Conservation (phyloP, 345 rosid genomes). For the Ceriops tagal region DNA sequence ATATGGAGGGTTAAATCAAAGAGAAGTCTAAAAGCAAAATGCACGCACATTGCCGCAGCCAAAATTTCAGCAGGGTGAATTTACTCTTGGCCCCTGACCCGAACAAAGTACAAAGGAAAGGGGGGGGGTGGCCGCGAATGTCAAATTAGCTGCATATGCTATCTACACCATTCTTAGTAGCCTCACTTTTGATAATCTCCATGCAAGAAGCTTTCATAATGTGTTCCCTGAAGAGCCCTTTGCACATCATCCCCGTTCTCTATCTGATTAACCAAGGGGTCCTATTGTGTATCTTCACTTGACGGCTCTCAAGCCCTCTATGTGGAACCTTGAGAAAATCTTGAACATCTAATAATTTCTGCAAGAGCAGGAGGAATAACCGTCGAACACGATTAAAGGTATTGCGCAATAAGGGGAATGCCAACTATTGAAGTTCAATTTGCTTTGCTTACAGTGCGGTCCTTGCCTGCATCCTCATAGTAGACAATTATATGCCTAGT, state of each 20-base stretch:
- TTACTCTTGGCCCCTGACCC: slow-evolving; percentile 30
- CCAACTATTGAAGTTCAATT: background rate
- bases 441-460: slow-evolving; percentile 57
- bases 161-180: slow-evolving; percentile 26
- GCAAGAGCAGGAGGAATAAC: slow-evolving; percentile 10
- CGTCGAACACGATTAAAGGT: background rate
- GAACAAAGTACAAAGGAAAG: slow-evolving; percentile 11
- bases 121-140: background rate
- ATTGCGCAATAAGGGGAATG: background rate
- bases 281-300: slow-evolving; percentile 93
- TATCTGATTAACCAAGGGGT: slow-evolving; percentile 48
- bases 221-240: slow-evolving; percentile 58
- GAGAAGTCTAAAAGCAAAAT: slow-evolving; percentile 2
- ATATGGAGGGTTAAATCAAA: background rate
- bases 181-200: slow-evolving; percentile 53
- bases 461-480: slow-evolving; percentile 84
- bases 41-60: slow-evolving; percentile 13
- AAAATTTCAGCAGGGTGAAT: slow-evolving; percentile 41
- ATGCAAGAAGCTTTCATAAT: slow-evolving; percentile 48
- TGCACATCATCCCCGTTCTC: slow-evolving; percentile 75
- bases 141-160: slow-evolving; percentile 7
- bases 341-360: slow-evolving; percentile 74
- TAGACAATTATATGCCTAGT: slow-evolving; percentile 71
- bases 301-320: slow-evolving; percentile 65
- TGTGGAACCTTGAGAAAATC: slow-evolving; percentile 85